Conservation (phyloP, 78 protist genomes). For the Monosiga brevicollis region DNA sequence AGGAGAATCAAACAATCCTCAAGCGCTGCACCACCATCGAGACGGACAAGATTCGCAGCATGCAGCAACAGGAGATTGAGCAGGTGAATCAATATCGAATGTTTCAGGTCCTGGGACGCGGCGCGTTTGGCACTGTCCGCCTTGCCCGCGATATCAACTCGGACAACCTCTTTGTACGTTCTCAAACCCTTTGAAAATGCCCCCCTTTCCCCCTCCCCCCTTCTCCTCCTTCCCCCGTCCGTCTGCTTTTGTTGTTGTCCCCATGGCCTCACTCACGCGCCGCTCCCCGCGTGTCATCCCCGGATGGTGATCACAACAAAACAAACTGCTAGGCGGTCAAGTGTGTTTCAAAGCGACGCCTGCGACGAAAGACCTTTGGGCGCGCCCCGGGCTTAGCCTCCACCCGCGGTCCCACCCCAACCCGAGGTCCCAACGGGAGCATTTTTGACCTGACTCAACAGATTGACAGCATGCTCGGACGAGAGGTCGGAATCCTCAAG, state of each 20-base stretch:
- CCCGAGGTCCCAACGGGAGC: too few species aligned
- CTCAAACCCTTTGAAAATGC: background rate
- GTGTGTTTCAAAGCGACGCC: background rate
- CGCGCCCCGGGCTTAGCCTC: too few species aligned
- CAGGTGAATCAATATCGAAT: slow-evolving; percentile 6
- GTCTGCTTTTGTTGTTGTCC: too few species aligned
- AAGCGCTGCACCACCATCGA: background rate
- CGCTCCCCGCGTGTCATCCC: background rate
- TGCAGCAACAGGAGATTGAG: background rate
- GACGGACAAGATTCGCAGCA: background rate
- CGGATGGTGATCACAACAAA: background rate
- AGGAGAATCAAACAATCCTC: too few species aligned
- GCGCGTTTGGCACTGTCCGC: slow-evolving; percentile 13
- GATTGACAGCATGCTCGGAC: background rate
- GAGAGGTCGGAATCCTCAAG: slow-evolving; percentile 66
- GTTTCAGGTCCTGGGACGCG: slow-evolving; percentile 3
- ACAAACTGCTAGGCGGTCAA: background rate
- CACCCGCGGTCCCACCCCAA: background rate
- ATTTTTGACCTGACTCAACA: background rate
- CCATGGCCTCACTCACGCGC: too few species aligned
- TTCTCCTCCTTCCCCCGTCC: too few species aligned
- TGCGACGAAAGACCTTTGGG: background rate
- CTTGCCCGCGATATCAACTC: slow-evolving; percentile 6
- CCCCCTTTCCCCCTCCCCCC: too few species aligned
- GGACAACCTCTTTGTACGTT: background rate